Base-by-base conservation (phyloP, 1,284 basidiomycete species). In the Entoloma clypeatum region DNA sequence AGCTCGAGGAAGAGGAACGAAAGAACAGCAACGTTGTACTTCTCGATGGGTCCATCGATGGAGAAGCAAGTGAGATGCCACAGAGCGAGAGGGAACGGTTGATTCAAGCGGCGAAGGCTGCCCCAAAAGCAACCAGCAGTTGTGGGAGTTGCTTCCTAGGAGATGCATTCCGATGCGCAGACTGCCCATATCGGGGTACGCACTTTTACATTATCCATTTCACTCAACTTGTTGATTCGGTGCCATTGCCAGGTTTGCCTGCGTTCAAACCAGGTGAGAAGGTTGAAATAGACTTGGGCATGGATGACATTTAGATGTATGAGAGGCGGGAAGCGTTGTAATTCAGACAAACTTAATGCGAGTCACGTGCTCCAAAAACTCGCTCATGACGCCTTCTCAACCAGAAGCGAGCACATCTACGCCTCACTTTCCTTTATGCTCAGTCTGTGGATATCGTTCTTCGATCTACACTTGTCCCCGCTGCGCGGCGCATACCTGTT, bases 251-350 rank as follows among this genome's bases (percentile, higher is more conserved):
- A 84, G 93, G 95, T 51, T 76, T 99, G 32, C 96, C 96, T 36
- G 92, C 95, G 3, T 99, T 99, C 71, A 91, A 96, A 67, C 95
- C 96, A 1, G 96, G 96, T 41, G 92, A 98, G 72, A 94, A 96
- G 71, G 92, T 98, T 29, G 85, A 93, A 70, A 87, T 88, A 60
- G 79, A 83, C 59, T 75, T 92, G 48, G 79, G 75, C 41, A 87
- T 86, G 79, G 92, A 94, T 62, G 92, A 95, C 62, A 79, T 93
- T 51, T 93, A 30, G 50, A 42, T 17, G 38, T 25, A 16, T 13
- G 21, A 13, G 21, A 18, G 8, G 10, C 14, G 14, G 7, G 19
- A 13, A 11, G 3, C 14, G 6, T 16, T 32, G 4, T 39, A 11
- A 28, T 28, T 28, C 9, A 28, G 26, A 28, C 26, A n/a, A n/a